Percentiles rank a stretch among this genome's conserved stretches.
These are phyloP conservation scores for Harringtonia lauricola DNA, from an alignment of 2,329 filamentous ascomycete genomes.

Conservation along the genomic window DNA sequence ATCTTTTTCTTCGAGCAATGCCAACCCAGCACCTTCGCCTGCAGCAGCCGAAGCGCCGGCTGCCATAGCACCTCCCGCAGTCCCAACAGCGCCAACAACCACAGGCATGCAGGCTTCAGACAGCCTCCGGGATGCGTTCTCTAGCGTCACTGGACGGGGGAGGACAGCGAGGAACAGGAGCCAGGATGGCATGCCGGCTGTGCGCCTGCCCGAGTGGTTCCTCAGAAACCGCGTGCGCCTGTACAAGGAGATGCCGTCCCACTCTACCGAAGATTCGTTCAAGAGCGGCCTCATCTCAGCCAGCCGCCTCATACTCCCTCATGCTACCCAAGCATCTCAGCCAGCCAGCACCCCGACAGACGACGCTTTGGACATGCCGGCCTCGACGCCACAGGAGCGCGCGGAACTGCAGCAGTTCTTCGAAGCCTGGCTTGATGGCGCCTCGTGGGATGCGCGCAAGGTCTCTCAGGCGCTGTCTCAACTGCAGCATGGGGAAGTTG, in stretches of 20 bases:
- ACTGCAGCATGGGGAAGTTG: slow-evolving; percentile 1
- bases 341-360: neutral
- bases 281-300: slow-evolving; percentile 11
- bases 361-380: slow-evolving; percentile 2
- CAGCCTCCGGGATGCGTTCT: slow-evolving; percentile 6
- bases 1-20: neutral
- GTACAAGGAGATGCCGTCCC: neutral
- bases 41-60: neutral
- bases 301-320: slow-evolving; percentile 7
- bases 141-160: slow-evolving; percentile 18
- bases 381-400: slow-evolving; percentile 11
- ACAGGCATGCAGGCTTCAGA: neutral
- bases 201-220: slow-evolving; percentile 47
- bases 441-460: slow-evolving; percentile 8
- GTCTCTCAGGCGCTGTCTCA: slow-evolving; percentile 2
- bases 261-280: neutral
- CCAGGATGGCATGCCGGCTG: slow-evolving; percentile 26
- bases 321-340: neutral
- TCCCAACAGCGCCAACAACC: neutral
- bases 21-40: neutral
- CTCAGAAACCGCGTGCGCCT: slow-evolving; percentile 37
- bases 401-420: slow-evolving; percentile 6
- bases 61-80: neutral
- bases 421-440: slow-evolving; percentile 4
- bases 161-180: neutral